phyloP scores from a whole-genome alignment of 1,284 basidiomycete genomes.

The Coniferiporia weirii region DNA sequence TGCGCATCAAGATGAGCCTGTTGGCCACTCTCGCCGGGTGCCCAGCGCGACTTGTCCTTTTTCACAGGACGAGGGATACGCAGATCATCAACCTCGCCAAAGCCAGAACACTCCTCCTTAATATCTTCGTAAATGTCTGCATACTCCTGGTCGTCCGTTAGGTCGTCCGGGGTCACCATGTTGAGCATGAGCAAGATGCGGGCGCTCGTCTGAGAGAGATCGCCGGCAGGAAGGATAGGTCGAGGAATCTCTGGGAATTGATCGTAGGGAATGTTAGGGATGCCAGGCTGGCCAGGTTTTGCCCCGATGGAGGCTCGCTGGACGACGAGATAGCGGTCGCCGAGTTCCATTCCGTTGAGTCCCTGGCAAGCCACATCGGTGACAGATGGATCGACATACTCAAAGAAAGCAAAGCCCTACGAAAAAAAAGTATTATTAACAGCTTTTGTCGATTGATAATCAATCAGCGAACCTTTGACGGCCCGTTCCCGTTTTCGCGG shows the following conservation, averaged over 20 bases:
- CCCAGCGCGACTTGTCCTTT: conserved; percentile 81
- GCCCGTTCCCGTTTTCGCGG: conserved; percentile 83
- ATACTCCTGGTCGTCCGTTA: conserved; percentile 89
- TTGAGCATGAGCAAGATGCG: conserved; percentile 96
- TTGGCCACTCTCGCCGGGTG: conserved; percentile 52
- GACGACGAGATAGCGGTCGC: conserved; percentile 94
- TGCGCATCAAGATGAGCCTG: conserved; percentile 62
- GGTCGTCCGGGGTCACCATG: conserved; percentile 96
- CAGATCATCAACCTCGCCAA: conserved; percentile 80
- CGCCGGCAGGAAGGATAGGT: conserved; percentile 78
- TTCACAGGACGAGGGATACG: conserved; percentile 85
- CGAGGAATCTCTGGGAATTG: conserved; percentile 72
- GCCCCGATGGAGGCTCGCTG: conserved; percentile 94
- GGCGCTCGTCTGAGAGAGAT: conserved; percentile 52
- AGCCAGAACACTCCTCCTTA: conserved; percentile 85
- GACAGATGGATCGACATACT: conserved; percentile 86
- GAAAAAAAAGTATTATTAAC: conserved; percentile 1
- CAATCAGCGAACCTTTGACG: conserved; percentile 66
- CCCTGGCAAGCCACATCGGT: conserved; percentile 97
- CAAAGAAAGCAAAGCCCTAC: conserved; percentile 98
- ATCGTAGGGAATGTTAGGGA: conserved; percentile 57
- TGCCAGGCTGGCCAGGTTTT: conserved; percentile 64
- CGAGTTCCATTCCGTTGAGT: conserved; percentile 95
- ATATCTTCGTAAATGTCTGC: conserved; percentile 93
- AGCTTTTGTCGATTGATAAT: not conserved